Evolutionary conservation across 2,329 filamentous ascomycete species (phyloP), one percentile per base, ranked within the genome.

Genomic region (Leptographium galeiforme): DNA sequence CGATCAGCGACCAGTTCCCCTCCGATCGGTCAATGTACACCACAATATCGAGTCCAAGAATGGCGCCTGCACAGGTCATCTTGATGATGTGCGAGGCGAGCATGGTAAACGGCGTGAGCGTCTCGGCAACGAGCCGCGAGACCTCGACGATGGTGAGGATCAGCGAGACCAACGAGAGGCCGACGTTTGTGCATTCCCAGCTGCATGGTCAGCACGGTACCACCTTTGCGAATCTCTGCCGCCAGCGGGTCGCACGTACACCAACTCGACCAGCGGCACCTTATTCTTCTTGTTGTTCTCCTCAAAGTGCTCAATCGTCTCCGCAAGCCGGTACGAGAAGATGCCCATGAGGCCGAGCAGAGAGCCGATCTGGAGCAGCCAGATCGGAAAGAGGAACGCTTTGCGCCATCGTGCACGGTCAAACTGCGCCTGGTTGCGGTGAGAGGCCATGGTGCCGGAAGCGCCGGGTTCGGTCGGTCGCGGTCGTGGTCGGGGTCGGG

Each of bases 111-210:
- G 77, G 77, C 12, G 77, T 79, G 52, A 81, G 62, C 1, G 71
- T 69, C 61, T 79, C 67, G 44, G 71, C 67, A 34, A 72, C 56
- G 32, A 68, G 61, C 54, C 69, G 70, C 19, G 64, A 60, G n/a
- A 70, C 57, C 34, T 71, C 69, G 56, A 73, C 67, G 48, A 67
- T 69, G 60, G 69, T 73, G 53, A 74, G 65, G 34, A 72, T 38
- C 7, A 76, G 69, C 0, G 72, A 69, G 40, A 76, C 55, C 32
- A 73, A 62, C 16, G 75, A 73, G 51, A 80, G 67, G 51, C 56
- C 69, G 49, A 81, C 69, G 57, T 78, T 80, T 50, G 70, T 71
- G 25, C 63, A 66, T 62, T 79, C 74, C 77, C 78, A 81, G 34
- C 77, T 79, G 56, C 4, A 2, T 5, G 30, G 47, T 41, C 6